phyloP scores from a whole-genome alignment of 192 early-diverging fungal genomes.

The Backusella psychrophila region DNA sequence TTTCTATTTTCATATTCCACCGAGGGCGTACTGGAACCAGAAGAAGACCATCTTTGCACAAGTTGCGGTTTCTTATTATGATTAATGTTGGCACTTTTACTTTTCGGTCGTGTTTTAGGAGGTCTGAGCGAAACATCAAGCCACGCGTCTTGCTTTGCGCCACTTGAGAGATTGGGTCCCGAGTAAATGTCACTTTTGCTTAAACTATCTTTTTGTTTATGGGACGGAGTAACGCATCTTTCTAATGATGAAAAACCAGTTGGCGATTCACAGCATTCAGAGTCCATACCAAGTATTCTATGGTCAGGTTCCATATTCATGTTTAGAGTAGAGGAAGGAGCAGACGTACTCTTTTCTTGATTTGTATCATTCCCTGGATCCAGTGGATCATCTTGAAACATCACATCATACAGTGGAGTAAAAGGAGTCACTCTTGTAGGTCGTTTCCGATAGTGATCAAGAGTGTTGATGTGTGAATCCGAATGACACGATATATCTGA shows the following conservation, averaged over 20 bases:
- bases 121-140: neutral
- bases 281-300: neutral
- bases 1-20: neutral
- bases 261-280: neutral
- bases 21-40: neutral
- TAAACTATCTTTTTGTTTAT: neutral
- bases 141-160: neutral
- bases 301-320: neutral
- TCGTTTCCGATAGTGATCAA: neutral
- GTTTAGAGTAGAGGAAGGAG: neutral
- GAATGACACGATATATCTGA: neutral
- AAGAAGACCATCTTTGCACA: neutral
- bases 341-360: neutral
- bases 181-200: neutral
- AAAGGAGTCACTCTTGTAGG: neutral
- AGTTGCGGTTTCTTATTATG: neutral
- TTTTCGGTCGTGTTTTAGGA: neutral
- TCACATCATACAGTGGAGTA: neutral
- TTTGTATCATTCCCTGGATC: neutral
- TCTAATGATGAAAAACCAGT: neutral
- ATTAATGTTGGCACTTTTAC: neutral
- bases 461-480: neutral
- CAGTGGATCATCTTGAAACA: neutral
- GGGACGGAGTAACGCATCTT: neutral
- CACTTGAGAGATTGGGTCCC: neutral